phyloP scores from a whole-genome alignment of 257 asterid species.

The Rauvolfia tetraphylla region DNA sequence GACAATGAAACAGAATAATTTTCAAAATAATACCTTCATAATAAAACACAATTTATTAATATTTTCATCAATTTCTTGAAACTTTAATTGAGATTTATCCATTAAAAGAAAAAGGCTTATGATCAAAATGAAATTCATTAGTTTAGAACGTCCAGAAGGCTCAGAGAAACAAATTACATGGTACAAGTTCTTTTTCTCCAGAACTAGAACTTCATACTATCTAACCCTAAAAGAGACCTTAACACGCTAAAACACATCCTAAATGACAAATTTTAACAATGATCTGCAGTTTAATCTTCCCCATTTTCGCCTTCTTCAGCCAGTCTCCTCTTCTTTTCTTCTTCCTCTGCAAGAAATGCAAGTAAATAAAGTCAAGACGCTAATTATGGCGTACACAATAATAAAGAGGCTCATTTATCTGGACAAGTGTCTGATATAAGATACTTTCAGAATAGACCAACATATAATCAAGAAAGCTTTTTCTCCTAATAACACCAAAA shows the following conservation, averaged over 20 bases:
- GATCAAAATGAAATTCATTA: neutral
- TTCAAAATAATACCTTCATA: too few relatives aligned
- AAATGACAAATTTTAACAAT: neutral
- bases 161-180: neutral
- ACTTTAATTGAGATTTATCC: too few relatives aligned
- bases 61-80: too few relatives aligned
- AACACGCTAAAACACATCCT: neutral
- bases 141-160: neutral
- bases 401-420: neutral
- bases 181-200: neutral
- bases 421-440: neutral
- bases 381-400: neutral
- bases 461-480: neutral
- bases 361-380: neutral
- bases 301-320: neutral
- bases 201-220: neutral
- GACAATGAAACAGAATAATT: too few relatives aligned
- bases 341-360: conserved; percentile 6
- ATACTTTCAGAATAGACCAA: neutral
- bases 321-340: conserved; percentile 6
- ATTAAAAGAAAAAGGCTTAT: too few relatives aligned
- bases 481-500: neutral
- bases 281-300: neutral
- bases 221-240: neutral
- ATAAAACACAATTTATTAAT: too few relatives aligned